Base-by-base conservation (phyloP, 352 stramenopile species). In the Pythium pectinolyticum region DNA sequence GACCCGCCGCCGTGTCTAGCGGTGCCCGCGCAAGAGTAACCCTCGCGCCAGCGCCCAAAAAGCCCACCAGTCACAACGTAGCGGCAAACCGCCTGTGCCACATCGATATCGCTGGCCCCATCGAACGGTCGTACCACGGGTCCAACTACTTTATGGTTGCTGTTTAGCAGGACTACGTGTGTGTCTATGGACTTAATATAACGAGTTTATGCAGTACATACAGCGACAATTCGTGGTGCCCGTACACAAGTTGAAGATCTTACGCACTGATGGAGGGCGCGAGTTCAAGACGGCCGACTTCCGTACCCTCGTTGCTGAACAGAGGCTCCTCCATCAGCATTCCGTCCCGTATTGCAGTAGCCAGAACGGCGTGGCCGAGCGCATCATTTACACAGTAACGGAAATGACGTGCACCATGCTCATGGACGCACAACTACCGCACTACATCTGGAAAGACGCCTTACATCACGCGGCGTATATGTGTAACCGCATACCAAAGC, bases 331-430 rank as follows among this genome's bases (percentile, higher is more conserved):
- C 7, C 58, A 72, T 27, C 58, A 72, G 30, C 20, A 25, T 8
- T 57, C 66, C n/a, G n/a, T 41, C 2, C 41, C 32, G 28, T 45
- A 70, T 24, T 40, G 39, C 11, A 54, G 45, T 35, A 47, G n/a
- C 17, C 66, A 72, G 54, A 68, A 72, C 52, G 60, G 66, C 9
- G 53, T 70, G 0, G 52, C 52, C 1, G 63, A 70, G 24, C 31
- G 57, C 10, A 58, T 62, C 31, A 66, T 59, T 59, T 55, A 55
- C n/a, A 67, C 57, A 10, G 25, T 63, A 7, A 64, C 47, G 1
- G 64, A 67, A 35, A 58, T 52, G 19, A 61, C 57, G 31, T 20
- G 50, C 3, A 57, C 54, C 15, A n/a, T 72, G 45, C 11, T 72
- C 40, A 20, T 48, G 19, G 49, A 67, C 31, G n/a, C n/a, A n/a